A percentile compares a stretch with the other conserved stretches of the same genome.
phyloP scores from a whole-genome alignment of 2,329 filamentous ascomycete species.

The Colletotrichum filicis region DNA sequence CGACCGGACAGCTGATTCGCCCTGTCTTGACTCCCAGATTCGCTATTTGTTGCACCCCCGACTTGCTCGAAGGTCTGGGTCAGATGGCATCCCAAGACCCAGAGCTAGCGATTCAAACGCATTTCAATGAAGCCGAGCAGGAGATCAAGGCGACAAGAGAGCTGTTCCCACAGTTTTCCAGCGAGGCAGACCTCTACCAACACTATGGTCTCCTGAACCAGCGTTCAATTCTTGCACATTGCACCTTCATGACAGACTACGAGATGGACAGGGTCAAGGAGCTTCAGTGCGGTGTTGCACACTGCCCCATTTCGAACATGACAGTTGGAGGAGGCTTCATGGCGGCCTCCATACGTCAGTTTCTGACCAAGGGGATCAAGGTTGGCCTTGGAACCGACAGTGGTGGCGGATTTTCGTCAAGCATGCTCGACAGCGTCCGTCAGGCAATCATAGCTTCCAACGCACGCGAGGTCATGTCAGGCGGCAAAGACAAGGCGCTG shows the following conservation, averaged over 20 bases:
- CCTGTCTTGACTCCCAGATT: slow-evolving; percentile 69
- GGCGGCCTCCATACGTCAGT: slow-evolving; percentile 68
- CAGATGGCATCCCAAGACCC: slow-evolving; percentile 59
- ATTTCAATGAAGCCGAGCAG: slow-evolving; percentile 73
- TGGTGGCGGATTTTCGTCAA: slow-evolving; percentile 70
- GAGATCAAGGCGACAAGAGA: slow-evolving; percentile 66
- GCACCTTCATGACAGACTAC: slow-evolving; percentile 68
- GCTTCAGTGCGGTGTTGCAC: slow-evolving; percentile 68
- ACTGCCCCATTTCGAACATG: slow-evolving; percentile 74
- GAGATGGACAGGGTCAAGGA: slow-evolving; percentile 61
- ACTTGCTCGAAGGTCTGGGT: slow-evolving; percentile 66
- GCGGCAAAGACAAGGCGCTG: slow-evolving; percentile 55
- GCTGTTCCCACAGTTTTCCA: slow-evolving; percentile 66
- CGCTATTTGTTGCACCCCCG: slow-evolving; percentile 68
- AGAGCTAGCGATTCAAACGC: slow-evolving; percentile 70
- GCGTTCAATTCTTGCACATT: slow-evolving; percentile 73
- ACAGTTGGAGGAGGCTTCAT: slow-evolving; percentile 71
- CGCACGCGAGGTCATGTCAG: slow-evolving; percentile 54
- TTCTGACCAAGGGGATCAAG: slow-evolving; percentile 67
- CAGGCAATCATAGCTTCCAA: slow-evolving; percentile 67
- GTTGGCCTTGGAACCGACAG: slow-evolving; percentile 75
- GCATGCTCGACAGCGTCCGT: slow-evolving; percentile 68
- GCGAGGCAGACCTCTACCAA: slow-evolving; percentile 70
- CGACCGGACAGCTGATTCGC: slow-evolving; percentile 53
- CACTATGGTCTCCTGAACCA: slow-evolving; percentile 63